Evolutionary conservation across 192 early-diverging fungal genomes (phyloP).

Genomic region (Rhizophagus prolifer): DNA sequence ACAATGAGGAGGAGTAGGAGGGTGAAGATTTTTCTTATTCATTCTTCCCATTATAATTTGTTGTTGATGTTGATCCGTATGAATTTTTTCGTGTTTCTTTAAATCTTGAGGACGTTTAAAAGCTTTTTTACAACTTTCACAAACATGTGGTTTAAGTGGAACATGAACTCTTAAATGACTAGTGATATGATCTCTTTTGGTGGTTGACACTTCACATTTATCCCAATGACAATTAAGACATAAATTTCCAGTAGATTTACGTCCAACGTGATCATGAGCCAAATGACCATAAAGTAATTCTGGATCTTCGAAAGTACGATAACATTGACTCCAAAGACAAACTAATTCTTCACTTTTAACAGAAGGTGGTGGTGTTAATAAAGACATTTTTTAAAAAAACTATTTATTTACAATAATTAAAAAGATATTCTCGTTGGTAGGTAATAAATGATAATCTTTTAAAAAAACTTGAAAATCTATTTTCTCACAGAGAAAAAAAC

Average conservation of each 20-base stretch:
- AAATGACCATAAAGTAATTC: slow-evolving; percentile 86
- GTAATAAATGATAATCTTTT: background rate
- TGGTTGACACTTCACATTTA: slow-evolving; percentile 65
- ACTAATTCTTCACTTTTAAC: background rate
- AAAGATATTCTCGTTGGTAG: background rate
- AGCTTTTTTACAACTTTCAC: slow-evolving; percentile 72
- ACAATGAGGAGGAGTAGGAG: slow-evolving; percentile 34
- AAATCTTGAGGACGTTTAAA: slow-evolving; percentile 97
- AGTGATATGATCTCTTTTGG: slow-evolving; percentile 97
- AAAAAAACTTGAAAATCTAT: background rate
- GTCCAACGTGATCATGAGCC: slow-evolving; percentile 85
- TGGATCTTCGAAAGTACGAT: slow-evolving; percentile 67
- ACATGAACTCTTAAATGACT: slow-evolving; percentile 94
- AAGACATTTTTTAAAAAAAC: slow-evolving; percentile 16
- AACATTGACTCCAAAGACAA: slow-evolving; percentile 52
- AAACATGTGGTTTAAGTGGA: slow-evolving; percentile 85
- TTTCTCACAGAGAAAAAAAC: background rate
- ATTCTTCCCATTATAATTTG: slow-evolving; percentile 8
- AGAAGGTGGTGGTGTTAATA: slow-evolving; percentile 5
- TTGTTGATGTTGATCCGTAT: slow-evolving; percentile 50
- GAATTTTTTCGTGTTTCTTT: slow-evolving; percentile 90
- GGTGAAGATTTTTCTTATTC: slow-evolving; percentile 13
- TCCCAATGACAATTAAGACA: slow-evolving; percentile 90
- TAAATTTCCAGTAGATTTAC: slow-evolving; percentile 84
- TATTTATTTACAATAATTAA: too few species aligned